Conservation (phyloP, 2,329 filamentous ascomycete genomes). For the Aspergillus fischeri region DNA sequence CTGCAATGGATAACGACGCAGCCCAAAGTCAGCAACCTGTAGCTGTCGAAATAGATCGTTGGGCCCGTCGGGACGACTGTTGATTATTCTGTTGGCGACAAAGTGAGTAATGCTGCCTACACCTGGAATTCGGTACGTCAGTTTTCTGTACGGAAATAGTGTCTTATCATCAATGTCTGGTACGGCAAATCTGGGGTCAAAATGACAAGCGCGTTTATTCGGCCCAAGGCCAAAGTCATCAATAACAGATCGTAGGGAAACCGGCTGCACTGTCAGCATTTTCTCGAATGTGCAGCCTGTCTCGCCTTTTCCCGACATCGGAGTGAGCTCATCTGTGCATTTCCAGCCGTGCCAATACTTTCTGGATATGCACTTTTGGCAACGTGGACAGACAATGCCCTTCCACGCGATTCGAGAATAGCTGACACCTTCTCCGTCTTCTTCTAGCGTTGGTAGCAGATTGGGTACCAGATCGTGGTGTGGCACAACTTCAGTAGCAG, state of each 20-base stretch:
- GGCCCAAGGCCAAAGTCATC: constrained; percentile 27
- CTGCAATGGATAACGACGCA: constrained; percentile 41
- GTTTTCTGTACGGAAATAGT: constrained; percentile 27
- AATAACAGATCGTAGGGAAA: constrained; percentile 32
- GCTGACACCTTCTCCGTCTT: constrained; percentile 38
- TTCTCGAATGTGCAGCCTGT: constrained; percentile 49
- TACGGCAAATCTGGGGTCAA: constrained; percentile 25
- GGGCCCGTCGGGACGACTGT: constrained; percentile 51
- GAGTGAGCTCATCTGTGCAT: constrained; percentile 39
- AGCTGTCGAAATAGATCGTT: constrained; percentile 57
- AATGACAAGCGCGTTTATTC: constrained; percentile 20
- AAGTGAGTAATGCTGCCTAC: constrained; percentile 53
- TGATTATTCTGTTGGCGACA: constrained; percentile 52
- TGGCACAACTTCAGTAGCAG: constrained; percentile 33
- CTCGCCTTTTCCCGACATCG: constrained; percentile 26
- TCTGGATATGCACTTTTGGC: constrained; percentile 59
- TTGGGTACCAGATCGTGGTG: constrained; percentile 39
- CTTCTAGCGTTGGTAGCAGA: constrained; percentile 35
- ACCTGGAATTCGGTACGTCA: constrained; percentile 29
- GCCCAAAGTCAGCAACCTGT: constrained; percentile 42
- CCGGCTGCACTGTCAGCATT: constrained; percentile 15
- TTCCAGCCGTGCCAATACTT: constrained; percentile 59
- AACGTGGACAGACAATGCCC: constrained; percentile 64
- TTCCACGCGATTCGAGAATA: constrained; percentile 52
- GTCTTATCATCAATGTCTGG: constrained; percentile 28